Base-by-base conservation (phyloP, 257 asterid species). In the Linderniella brevidens region DNA sequence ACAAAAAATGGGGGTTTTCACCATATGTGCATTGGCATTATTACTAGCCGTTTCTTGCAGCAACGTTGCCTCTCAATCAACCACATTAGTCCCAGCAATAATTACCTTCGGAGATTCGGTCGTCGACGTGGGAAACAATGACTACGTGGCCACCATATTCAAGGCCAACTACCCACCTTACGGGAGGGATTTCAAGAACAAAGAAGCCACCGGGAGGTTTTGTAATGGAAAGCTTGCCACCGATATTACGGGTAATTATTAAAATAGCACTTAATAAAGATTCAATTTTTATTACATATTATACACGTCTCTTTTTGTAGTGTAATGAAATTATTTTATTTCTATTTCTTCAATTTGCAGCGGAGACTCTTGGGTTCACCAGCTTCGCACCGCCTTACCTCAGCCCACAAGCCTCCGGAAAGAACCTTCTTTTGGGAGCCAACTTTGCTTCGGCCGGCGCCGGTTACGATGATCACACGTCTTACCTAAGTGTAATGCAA, bases 371-470 rank as follows among this genome's bases (percentile, higher is more conserved):
- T 29, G 99, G 99, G 15, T 90, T 90, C 46, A 77, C 80, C 16
- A 63, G 58, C 18, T 79, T 41, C 32, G 75, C 99, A 0, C 73
- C 92, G 36, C 75, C 99, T 15, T 90, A 90, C 58, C 92, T 90
- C 11, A 85, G 99, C 82, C 94, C 99, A 1, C 72, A 85, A 54
- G 96, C 99, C 17, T 49, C 96, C 4, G 99, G 99, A 59, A 72
- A 79, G 42, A 76, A 53, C 54, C 92, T 85, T 17, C 82, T 90
- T 4, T 52, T 64, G 9, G 99, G 99, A 52, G 71, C 86, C 13
- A 90, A 90, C 57, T 90, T 90, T 40, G 99, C 94, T 19, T 90
- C 99, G 2, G 99, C 99, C 19, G 96, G 76, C 13, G 53, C 96
- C 15, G 99, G 96, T 46, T 85, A 79, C 47, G 99, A 90, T 65